Percentiles rank a stretch among this genome's conserved stretches.
phyloP scores from a whole-genome alignment of 208 protist genomes.

The Trypanosoma rangeli region DNA sequence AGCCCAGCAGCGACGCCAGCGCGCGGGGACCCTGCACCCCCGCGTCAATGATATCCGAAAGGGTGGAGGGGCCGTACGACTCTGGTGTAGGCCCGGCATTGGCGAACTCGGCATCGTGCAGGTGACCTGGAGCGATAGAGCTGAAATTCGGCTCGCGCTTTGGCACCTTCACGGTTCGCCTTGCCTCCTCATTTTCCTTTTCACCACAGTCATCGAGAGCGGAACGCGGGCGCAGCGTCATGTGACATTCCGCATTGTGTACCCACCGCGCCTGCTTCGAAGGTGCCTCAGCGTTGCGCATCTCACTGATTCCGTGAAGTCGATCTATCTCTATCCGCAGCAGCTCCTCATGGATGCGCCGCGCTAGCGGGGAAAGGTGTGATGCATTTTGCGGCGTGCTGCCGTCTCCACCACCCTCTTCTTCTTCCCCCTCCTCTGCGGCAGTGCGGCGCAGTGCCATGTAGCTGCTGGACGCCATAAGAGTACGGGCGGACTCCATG shows the following conservation, averaged over 20 bases:
- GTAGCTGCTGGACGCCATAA: slow-evolving; percentile 25
- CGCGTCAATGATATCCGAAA: slow-evolving; percentile 19
- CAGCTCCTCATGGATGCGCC: slow-evolving; percentile 22
- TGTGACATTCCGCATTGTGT: slow-evolving; percentile 15
- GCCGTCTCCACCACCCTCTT: background rate
- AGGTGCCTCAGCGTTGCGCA: background rate
- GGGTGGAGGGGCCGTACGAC: background rate
- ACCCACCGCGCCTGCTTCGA: slow-evolving; percentile 24
- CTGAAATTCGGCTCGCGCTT: slow-evolving; percentile 1
- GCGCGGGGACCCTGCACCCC: slow-evolving; percentile 10
- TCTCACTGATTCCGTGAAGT: slow-evolving; percentile 5
- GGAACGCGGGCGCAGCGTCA: slow-evolving; percentile 31
- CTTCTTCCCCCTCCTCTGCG: background rate
- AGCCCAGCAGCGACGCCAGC: slow-evolving; percentile 30
- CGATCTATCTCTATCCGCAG: slow-evolving; percentile 14
- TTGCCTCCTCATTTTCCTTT: background rate
- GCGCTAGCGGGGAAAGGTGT: slow-evolving; percentile 22
- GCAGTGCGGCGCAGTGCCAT: slow-evolving; percentile 10
- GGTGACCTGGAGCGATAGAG: background rate
- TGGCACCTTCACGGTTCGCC: background rate
- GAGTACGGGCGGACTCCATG: slow-evolving; percentile 10
- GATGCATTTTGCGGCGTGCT: background rate
- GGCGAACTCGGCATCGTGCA: background rate
- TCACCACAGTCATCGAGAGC: background rate
- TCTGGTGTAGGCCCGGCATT: background rate